A percentile compares a stretch with the other conserved stretches of the same genome.
These are phyloP conservation scores for Asterochloris sp. DNA, from an alignment of 139 green algal species.

Conservation along the genomic window DNA sequence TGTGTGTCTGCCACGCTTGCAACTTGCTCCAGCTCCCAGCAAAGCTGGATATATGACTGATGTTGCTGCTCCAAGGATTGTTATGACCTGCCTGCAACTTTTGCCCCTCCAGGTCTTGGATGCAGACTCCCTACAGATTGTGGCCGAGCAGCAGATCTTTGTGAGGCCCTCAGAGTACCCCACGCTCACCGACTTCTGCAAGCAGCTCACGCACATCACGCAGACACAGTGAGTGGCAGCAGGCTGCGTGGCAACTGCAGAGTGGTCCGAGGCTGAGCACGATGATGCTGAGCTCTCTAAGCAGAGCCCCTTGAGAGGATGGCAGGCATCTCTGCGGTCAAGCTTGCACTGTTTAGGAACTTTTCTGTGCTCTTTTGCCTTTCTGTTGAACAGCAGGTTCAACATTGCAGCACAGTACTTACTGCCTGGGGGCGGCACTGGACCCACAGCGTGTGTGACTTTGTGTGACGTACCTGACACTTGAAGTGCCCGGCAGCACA, in stretches of 20 bases:
- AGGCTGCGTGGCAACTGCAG: not conserved
- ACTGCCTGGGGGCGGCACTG: no score
- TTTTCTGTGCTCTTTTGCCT: not conserved
- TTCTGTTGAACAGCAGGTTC: not conserved
- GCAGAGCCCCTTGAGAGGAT: not conserved
- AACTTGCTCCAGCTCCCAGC: no score
- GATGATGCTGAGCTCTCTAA: not conserved
- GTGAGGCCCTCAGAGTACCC: slow-evolving; percentile 54
- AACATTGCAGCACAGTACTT: not conserved
- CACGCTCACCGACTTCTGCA: slow-evolving; percentile 59
- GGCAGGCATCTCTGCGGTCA: not conserved
- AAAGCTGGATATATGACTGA: no score
- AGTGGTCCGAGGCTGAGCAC: not conserved
- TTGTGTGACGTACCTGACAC: no score
- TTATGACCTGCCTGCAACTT: no score
- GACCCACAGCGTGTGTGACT: no score
- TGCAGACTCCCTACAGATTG: slow-evolving; percentile 27
- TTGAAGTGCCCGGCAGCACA: no score
- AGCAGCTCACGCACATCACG: slow-evolving; percentile 61
- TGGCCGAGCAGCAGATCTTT: slow-evolving; percentile 48
- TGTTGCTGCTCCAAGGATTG: no score
- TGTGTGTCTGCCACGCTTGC: no score
- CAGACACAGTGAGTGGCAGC: slow-evolving; percentile 36
- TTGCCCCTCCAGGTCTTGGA: slow-evolving; percentile 24
- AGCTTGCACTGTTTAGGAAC: not conserved